Base-by-base conservation (phyloP, 129 eudicot species). In the Saussurea involucrata region DNA sequence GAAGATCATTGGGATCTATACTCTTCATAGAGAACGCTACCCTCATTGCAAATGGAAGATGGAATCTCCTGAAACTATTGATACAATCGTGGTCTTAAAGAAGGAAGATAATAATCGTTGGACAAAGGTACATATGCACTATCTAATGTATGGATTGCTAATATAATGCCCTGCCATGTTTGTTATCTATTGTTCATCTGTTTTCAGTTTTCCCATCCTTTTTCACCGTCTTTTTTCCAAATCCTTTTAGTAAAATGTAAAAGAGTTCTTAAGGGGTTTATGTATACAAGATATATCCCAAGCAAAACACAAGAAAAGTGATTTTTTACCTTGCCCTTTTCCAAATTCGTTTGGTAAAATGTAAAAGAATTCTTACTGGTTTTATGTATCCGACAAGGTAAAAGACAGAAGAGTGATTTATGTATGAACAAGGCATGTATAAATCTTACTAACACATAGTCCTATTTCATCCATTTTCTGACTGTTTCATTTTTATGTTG, bases 21-120 rank as follows among this genome's bases (percentile, higher is more conserved):
- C 72, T n/a, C 83, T 84, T 29, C 82, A 90, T 27, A 81, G 76
- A 63, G 89, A 89, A 18, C 29, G 79, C 0, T 71, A 87, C 64
- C 93, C 91, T 81, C 27, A 37, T 49, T 92, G 96, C 71, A 63
- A 76, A 29, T 89, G 97, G 97, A 88, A 75, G 74, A 81, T 67
- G 66, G 90, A 79, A 63, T 87, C 91, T 12, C 96, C 96, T 57
- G 96, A 86, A 10, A 81, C 34, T 29, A 82, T 92, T 77, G 79
- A 84, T 9, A 63, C 93, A 0, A 77, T 88, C 42, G 80, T 92
- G 29, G 93, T 92, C 68, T 74, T 88, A 76, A 88, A 90, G 68
- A 84, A 77, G 67, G 83, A 87, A 8, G 93, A 90, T 66, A 73
- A 74, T 64, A 67, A 20, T 73, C 87, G 92, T 24, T 92, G 97